These are phyloP conservation scores for Alternaria dauci DNA, from an alignment of 2,329 filamentous ascomycete genomes.

Conservation along the genomic window DNA sequence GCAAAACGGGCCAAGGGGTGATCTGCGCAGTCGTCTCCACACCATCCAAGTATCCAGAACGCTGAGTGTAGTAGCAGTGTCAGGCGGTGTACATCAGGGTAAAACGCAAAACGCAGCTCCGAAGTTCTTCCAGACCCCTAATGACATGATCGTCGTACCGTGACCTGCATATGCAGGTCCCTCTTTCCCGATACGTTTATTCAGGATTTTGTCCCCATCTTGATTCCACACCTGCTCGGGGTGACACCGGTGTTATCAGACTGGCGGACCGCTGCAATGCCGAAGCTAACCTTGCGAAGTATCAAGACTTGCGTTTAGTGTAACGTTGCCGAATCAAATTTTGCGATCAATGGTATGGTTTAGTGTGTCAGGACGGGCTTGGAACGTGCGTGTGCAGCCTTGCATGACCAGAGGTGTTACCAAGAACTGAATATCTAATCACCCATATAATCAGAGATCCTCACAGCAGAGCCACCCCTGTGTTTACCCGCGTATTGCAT, in stretches of 20 bases:
- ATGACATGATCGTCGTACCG: neutral
- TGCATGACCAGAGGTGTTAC: neutral
- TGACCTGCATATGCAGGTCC: neutral
- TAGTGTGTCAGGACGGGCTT: neutral
- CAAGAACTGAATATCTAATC: neutral
- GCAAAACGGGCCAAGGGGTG: neutral
- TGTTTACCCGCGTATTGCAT: neutral
- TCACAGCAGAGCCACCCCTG: neutral
- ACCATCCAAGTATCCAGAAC: neutral
- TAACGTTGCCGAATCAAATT: neutral
- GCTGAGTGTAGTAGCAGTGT: neutral
- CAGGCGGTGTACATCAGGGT: neutral
- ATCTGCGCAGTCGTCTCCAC: neutral
- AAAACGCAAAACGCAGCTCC: neutral
- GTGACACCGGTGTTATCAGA: neutral
- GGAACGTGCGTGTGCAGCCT: neutral
- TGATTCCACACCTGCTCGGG: neutral
- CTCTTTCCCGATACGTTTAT: neutral
- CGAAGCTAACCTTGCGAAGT: slow-evolving; percentile 3
- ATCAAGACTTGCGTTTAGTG: neutral
- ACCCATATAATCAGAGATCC: neutral
- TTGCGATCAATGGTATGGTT: neutral
- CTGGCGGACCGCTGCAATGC: neutral
- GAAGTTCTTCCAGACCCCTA: neutral
- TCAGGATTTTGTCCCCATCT: neutral